Evolutionary conservation across 192 early-diverging fungal genomes (phyloP).

Genomic region (Entophlyctis luteolus): DNA sequence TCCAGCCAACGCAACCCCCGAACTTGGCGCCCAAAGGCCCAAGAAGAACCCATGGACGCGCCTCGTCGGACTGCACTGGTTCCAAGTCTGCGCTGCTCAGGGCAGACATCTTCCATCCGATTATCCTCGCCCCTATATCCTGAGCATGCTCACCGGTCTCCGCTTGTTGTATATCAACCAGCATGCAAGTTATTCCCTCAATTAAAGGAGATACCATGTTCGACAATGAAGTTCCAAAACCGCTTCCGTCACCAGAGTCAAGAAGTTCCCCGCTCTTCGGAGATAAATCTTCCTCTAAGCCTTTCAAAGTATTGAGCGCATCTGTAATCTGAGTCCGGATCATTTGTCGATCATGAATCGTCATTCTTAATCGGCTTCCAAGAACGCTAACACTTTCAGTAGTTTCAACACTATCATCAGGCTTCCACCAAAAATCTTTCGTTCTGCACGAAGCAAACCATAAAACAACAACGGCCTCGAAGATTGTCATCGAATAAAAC

Average conservation of each 20-base stretch:
- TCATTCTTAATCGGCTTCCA: background rate
- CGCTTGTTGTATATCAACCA: background rate
- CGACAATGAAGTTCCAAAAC: background rate
- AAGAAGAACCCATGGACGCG: background rate
- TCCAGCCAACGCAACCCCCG: background rate
- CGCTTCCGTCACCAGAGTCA: background rate
- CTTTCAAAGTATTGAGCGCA: slow-evolving; percentile 10
- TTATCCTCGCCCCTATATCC: background rate
- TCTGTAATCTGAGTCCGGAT: slow-evolving; percentile 11
- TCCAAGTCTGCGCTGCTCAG: background rate
- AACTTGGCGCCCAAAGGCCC: slow-evolving; percentile 4
- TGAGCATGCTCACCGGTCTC: background rate
- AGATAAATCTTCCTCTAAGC: background rate
- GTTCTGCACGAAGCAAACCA: slow-evolving; percentile 3
- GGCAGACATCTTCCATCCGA: slow-evolving; percentile 5
- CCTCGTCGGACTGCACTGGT: background rate
- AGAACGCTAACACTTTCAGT: too few species aligned
- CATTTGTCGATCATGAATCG: background rate
- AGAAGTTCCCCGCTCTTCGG: background rate
- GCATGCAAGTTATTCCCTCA: background rate
- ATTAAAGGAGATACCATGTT: slow-evolving; percentile 1
- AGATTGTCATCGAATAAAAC: background rate
- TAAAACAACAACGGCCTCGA: background rate
- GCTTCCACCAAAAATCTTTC: background rate
- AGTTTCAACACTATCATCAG: background rate